A percentile compares a stretch with the other conserved stretches of the same genome.
Conservation (phyloP, 31 red algal genomes). For the Asparagopsis taxiformis region DNA sequence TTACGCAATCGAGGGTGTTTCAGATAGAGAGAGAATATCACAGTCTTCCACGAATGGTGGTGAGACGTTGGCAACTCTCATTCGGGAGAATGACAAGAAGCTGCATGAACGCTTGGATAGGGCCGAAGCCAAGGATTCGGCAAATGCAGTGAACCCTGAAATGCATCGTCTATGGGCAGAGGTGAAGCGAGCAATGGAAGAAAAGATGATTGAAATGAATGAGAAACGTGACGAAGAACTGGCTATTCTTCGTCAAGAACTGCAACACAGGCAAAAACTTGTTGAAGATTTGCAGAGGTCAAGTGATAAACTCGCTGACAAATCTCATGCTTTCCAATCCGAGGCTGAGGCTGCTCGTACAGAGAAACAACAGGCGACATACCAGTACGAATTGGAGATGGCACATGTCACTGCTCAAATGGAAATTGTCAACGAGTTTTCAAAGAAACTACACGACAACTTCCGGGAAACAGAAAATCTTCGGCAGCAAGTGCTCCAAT, state of each 20-base stretch:
- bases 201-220: conserved; percentile 61
- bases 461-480: conserved; percentile 58
- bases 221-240: conserved; percentile 46
- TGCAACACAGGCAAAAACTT: conserved; percentile 11
- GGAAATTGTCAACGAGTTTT: conserved; percentile 57
- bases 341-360: conserved; percentile 31
- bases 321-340: conserved; percentile 23
- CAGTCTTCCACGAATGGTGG: conserved; percentile 32
- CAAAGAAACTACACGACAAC: conserved; percentile 62
- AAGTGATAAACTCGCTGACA: conserved; percentile 23
- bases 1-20: conserved; percentile 27
- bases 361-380: conserved; percentile 27
- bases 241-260: conserved; percentile 32
- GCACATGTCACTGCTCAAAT: conserved; percentile 46
- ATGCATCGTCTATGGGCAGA: conserved; percentile 39
- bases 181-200: conserved; percentile 38
- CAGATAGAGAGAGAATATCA: not conserved
- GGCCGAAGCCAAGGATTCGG: conserved; percentile 19
- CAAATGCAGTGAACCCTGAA: conserved; percentile 7
- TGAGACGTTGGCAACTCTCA: conserved; percentile 22
- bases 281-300: conserved; percentile 29
- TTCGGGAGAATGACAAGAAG: conserved; percentile 27
- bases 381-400: conserved; percentile 55
- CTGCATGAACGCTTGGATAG: conserved; percentile 34
- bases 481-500: conserved; percentile 47